Conservation (phyloP, 2,329 filamentous ascomycete genomes). For the Periconia macrospinosa region DNA sequence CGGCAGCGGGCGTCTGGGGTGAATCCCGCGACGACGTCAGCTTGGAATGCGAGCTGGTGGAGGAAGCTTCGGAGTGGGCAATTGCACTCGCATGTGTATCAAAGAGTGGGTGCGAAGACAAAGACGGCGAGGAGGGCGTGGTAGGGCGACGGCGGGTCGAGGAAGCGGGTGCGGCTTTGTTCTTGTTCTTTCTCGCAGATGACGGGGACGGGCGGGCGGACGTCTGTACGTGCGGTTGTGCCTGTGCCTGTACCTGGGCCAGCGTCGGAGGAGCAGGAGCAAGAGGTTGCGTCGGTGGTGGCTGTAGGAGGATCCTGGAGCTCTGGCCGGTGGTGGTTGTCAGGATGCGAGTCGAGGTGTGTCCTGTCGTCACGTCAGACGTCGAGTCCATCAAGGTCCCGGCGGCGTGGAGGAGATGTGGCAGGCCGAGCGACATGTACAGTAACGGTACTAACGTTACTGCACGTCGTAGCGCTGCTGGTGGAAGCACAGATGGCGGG, state of each 20-base stretch:
- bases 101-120: slow-evolving; percentile 8
- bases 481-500: slow-evolving; percentile 10
- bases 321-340: slow-evolving; percentile 11
- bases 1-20: slow-evolving; percentile 20
- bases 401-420: slow-evolving; percentile 5
- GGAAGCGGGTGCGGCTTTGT: slow-evolving; percentile 28
- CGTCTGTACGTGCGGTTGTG: neutral
- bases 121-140: slow-evolving; percentile 14
- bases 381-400: slow-evolving; percentile 10
- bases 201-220: slow-evolving; percentile 8
- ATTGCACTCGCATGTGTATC: slow-evolving; percentile 31
- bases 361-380: slow-evolving; percentile 28
- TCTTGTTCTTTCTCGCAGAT: neutral
- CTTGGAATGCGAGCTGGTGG: slow-evolving; percentile 27
- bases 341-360: neutral
- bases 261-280: too few relatives aligned
- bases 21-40: slow-evolving; percentile 35
- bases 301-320: neutral
- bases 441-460: too few relatives aligned
- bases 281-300: too few relatives aligned
- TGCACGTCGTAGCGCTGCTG: too few relatives aligned
- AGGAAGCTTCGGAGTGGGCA: slow-evolving; percentile 27
- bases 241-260: neutral
- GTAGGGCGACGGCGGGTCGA: slow-evolving; percentile 9
- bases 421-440: slow-evolving; percentile 11